phyloP scores from a whole-genome alignment of 2,329 filamentous ascomycete species.

The Sclerotinia spermophila region DNA sequence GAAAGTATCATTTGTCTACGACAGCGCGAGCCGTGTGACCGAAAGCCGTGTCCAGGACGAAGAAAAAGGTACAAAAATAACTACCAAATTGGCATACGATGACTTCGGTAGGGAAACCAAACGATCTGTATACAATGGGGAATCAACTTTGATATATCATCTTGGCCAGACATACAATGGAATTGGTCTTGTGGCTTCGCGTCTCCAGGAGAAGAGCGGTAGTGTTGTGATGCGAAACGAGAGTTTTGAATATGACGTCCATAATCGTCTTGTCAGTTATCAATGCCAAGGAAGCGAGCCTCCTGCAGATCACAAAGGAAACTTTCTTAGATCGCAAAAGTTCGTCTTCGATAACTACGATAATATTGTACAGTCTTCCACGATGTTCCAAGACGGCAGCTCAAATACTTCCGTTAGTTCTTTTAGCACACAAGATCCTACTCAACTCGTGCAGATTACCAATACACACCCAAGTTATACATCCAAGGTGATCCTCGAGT shows the following conservation, averaged over 20 bases:
- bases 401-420: background rate
- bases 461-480: conserved; percentile 9
- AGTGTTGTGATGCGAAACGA: background rate
- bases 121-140: background rate
- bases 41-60: conserved; percentile 9
- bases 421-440: conserved; percentile 5
- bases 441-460: conserved; percentile 10
- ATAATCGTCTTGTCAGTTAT: conserved; percentile 14
- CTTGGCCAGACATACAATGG: conserved; percentile 4
- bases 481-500: background rate
- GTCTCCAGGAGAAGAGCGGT: background rate
- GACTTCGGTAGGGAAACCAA: conserved; percentile 13
- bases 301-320: background rate
- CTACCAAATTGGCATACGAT: background rate
- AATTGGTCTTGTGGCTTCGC: background rate
- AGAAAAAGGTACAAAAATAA: background rate
- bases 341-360: conserved; percentile 14
- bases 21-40: conserved; percentile 2
- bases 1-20: conserved; percentile 5
- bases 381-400: conserved; percentile 4
- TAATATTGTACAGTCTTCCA: background rate
- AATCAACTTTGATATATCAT: conserved; percentile 1
- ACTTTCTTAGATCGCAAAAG: background rate
- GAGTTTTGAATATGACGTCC: conserved; percentile 12
- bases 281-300: conserved; percentile 2